These are phyloP conservation scores for Penicillium concentricum DNA, from an alignment of 2,329 filamentous ascomycete species.

Conservation along the genomic window DNA sequence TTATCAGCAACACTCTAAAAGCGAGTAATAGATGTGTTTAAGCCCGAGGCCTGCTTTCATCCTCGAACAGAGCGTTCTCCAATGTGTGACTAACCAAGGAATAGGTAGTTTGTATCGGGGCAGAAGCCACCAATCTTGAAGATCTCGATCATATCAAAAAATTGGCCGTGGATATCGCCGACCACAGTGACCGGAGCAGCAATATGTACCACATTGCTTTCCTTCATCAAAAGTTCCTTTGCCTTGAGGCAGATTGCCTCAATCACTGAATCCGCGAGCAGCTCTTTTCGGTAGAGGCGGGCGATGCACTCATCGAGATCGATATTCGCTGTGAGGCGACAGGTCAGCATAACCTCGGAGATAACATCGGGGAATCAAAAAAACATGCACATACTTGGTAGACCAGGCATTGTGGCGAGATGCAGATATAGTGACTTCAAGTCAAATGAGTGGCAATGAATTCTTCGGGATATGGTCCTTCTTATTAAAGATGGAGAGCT, in stretches of 20 bases:
- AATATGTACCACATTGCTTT: slow-evolving; percentile 99
- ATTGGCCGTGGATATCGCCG: slow-evolving; percentile 97
- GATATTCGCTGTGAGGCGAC: slow-evolving; percentile 70
- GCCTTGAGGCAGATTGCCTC: slow-evolving; percentile 99
- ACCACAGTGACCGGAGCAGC: slow-evolving; percentile 94
- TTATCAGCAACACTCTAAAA: slow-evolving; percentile 8
- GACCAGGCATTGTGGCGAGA: slow-evolving; percentile 42
- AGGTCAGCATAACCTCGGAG: slow-evolving; percentile 7
- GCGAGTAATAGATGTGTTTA: neutral
- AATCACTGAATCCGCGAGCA: slow-evolving; percentile 95
- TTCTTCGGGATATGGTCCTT: neutral
- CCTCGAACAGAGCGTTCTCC: neutral
- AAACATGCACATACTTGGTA: slow-evolving; percentile 41
- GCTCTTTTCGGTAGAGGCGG: slow-evolving; percentile 93
- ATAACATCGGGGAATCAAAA: neutral
- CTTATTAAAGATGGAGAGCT: neutral
- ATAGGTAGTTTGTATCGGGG: slow-evolving; percentile 97
- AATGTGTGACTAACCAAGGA: slow-evolving; percentile 67
- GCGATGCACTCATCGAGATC: slow-evolving; percentile 98
- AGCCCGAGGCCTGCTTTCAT: neutral
- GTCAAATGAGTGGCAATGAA: neutral
- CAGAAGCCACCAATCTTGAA: slow-evolving; percentile 98
- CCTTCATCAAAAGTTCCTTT: slow-evolving; percentile 97
- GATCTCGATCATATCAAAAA: slow-evolving; percentile 98
- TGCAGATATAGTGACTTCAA: neutral